These are phyloP conservation scores for Colletotrichum sidae DNA, from an alignment of 2,329 filamentous ascomycete species.

Conservation along the genomic window DNA sequence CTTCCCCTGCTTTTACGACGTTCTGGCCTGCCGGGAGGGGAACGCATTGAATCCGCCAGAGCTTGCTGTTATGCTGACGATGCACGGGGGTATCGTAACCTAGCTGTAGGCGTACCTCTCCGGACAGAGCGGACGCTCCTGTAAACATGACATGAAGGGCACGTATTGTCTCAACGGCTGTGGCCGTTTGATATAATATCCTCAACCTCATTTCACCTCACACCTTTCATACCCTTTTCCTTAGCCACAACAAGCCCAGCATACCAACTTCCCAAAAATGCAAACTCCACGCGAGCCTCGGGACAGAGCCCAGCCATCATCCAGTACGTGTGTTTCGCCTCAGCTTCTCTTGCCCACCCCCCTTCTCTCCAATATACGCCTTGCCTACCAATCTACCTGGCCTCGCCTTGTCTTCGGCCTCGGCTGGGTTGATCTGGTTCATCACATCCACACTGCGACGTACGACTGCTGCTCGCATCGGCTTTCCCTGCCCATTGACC, in stretches of 20 bases:
- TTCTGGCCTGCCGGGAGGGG: conserved; percentile 18
- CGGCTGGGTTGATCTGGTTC: conserved; percentile 13
- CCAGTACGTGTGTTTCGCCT: conserved; percentile 35
- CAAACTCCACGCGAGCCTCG: conserved; percentile 34
- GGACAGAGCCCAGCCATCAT: conserved; percentile 29
- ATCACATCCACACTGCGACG: conserved; percentile 29
- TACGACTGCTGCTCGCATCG: conserved; percentile 33
- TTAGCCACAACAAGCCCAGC: conserved; percentile 22
- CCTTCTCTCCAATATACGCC: conserved; percentile 11
- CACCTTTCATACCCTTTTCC: conserved; percentile 8
- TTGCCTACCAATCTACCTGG: conserved; percentile 6
- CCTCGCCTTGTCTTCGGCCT: conserved; percentile 13
- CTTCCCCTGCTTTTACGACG: conserved; percentile 16
- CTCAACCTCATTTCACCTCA: conserved; percentile 25
- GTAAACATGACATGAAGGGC: conserved; percentile 12
- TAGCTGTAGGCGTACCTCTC: conserved; percentile 13
- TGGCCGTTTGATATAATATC: conserved; percentile 22
- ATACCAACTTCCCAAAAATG: conserved; percentile 32
- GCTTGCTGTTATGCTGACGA: conserved; percentile 16
- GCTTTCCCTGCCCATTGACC: conserved; percentile 28
- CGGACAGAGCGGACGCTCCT: conserved; percentile 4
- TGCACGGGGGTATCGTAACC: conserved; percentile 9
- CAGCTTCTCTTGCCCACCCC: conserved; percentile 22
- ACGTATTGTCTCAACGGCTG: conserved; percentile 4
- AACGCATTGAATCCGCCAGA: conserved; percentile 19